Percentiles rank a stretch among this genome's conserved stretches.
These are phyloP conservation scores for Colletotrichum euphorbiae DNA, from an alignment of 2,329 filamentous ascomycete species.

Conservation along the genomic window DNA sequence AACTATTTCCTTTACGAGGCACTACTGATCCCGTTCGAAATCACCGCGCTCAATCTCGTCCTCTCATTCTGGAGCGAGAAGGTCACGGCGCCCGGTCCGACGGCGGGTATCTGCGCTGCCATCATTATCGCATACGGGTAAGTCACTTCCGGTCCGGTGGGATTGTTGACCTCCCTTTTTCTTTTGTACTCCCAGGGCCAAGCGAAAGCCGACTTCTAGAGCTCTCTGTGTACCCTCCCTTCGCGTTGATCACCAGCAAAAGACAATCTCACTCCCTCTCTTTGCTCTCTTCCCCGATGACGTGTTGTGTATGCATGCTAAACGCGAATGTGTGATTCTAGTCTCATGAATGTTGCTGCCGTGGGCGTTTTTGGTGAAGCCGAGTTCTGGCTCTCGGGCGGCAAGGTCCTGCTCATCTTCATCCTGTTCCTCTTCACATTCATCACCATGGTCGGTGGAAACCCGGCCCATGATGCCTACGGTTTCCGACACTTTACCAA, in stretches of 20 bases:
- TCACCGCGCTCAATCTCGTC: constrained; percentile 43
- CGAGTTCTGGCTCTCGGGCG: constrained; percentile 67
- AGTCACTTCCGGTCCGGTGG: constrained; percentile 11
- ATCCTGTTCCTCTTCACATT: constrained; percentile 75
- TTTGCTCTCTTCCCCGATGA: background rate
- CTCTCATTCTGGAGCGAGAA: constrained; percentile 43
- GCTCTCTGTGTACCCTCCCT: constrained; percentile 23
- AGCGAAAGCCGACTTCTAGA: constrained; percentile 20
- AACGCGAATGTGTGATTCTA: constrained; percentile 35
- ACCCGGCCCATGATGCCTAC: constrained; percentile 43
- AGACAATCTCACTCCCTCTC: background rate
- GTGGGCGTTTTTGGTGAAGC: constrained; percentile 63
- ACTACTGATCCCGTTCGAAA: constrained; percentile 54
- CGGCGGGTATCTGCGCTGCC: constrained; percentile 42
- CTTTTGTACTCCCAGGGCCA: background rate
- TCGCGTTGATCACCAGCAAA: constrained; percentile 17
- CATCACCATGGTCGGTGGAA: constrained; percentile 46
- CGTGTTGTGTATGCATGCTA: constrained; percentile 36
- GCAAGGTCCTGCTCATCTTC: constrained; percentile 67
- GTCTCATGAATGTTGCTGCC: constrained; percentile 41
- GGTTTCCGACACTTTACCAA: constrained; percentile 41
- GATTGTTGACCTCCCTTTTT: constrained; percentile 25
- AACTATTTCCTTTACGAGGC: constrained; percentile 68
- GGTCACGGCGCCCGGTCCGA: constrained; percentile 36
- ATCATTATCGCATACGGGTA: constrained; percentile 40